Percentiles rank a stretch among this genome's conserved stretches.
Evolutionary conservation across 1,139 yeast genomes (phyloP).

Genomic region (Yamadazyma triangularis): DNA sequence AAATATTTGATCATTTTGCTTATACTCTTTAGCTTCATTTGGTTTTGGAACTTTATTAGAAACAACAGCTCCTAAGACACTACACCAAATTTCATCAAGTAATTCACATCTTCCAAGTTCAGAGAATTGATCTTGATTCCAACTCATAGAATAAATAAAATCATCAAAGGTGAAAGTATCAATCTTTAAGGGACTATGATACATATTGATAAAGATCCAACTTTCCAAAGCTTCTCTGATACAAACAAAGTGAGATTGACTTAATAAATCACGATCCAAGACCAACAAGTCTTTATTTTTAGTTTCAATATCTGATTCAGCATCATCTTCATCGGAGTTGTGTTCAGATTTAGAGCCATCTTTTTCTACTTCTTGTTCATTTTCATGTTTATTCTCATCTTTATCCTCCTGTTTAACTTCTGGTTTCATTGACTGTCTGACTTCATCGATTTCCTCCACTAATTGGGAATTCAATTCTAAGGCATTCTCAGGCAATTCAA

Average conservation of each 20-base stretch:
- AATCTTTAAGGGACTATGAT: slow-evolving; percentile 55
- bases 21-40: slow-evolving; percentile 18
- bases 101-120: slow-evolving; percentile 49
- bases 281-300: background rate
- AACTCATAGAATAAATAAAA: slow-evolving; percentile 58
- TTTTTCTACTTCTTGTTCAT: slow-evolving; percentile 20
- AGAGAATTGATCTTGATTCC: slow-evolving; percentile 43
- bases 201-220: slow-evolving; percentile 75
- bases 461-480: slow-evolving; percentile 18
- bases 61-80: slow-evolving; percentile 45
- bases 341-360: background rate
- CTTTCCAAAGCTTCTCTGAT: slow-evolving; percentile 53
- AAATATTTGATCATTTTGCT: slow-evolving; percentile 25
- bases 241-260: slow-evolving; percentile 4
- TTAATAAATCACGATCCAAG: background rate
- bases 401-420: slow-evolving; percentile 7
- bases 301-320: slow-evolving; percentile 10
- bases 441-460: slow-evolving; percentile 7
- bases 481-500: slow-evolving; percentile 31
- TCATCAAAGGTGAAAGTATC: slow-evolving; percentile 82
- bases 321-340: slow-evolving; percentile 4
- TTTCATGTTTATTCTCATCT: slow-evolving; percentile 11
- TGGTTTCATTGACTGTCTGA: slow-evolving; percentile 1
- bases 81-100: slow-evolving; percentile 70
- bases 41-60: slow-evolving; percentile 30